Base-by-base conservation (phyloP, 768 basidiomycete species). In the Rhizopogon vinicolor region DNA sequence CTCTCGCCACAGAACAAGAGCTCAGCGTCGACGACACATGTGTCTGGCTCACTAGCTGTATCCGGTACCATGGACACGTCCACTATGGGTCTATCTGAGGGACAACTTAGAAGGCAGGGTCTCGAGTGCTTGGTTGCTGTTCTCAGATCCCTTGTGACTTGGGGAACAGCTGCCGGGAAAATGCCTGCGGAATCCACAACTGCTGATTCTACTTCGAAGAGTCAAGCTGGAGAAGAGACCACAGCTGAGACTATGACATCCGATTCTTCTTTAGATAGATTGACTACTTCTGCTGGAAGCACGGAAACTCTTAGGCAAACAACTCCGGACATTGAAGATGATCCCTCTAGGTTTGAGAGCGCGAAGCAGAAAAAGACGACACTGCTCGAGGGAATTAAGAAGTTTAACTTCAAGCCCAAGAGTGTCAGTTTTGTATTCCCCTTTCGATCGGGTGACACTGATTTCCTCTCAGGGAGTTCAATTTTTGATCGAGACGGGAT, bases 341-440 rank as follows among this genome's bases (percentile, higher is more conserved):
- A 98, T 68, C 96, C 96, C 1, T 86, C 79, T 18, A 82, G 82
- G 64, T 98, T 99, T 60, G 96, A 98, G 75, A 94, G 82, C 57
- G 97, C 94, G 10, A 98, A 97, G 69, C 91, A 93, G 73, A 89
- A 91, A 73, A 99, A 99, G 74, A 98, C 92, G 35, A 95, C 89
- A 0, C 70, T 98, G 29, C 73, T 94, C 40, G 96, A 98, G 67
- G 97, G 97, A 28, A 90, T 98, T 71, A 94, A 89, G 71, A 93
- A 93, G 72, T 99, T 99, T 73, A 98, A 98, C 68, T 93, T 88
- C 78, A 98, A 97, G 73, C 95, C 96, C n/a, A 98, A 98, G 73
- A 83, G 86, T 62, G 94, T 95, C 64, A 44, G 86, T 72, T 2
- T 2, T 37, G 40, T 39, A 7, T 28, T 13, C 28, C 6, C 40